Base-by-base conservation (phyloP, 2,329 filamentous ascomycete species). In the Taxawa tesnikishii region DNA sequence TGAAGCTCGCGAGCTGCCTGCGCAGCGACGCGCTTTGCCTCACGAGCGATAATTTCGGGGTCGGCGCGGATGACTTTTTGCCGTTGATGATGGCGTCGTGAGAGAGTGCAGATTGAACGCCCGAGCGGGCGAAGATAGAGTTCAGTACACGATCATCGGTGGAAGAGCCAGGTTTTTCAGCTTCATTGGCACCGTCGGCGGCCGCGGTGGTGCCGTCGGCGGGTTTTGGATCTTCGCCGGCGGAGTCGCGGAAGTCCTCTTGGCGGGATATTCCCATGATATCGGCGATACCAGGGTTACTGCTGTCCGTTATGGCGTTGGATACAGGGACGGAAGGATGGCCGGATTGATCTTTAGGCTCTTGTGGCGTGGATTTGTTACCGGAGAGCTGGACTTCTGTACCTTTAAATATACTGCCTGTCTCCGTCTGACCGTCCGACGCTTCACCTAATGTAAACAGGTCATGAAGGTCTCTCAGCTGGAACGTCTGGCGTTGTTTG, bases 51-150 rank as follows among this genome's bases (percentile, higher is more conserved):
- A 42, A 93, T 79, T 15, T 71, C 71, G 4, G 76, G 75, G 47
- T 94, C 83, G 0, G 84, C 81, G 39, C 75, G 70, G 12, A 83
- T 62, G 12, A 43, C 39, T 21, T 75, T 75, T 44, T 75, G 24
- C 80, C 80, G 43, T 79, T 82, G 33, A 96, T 73, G 46, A 96
- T 93, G 32, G 84, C 73, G 43, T 96, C 90, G 51, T 98, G 90
- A 46, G 94, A 83, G 27, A 94, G 73, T 0, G 87, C 83, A n/a
- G 81, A 85, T 47, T 93, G 85, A 2, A 96, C 81, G 3, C 79
- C 81, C 1, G 83, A 81, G 25, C 78, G 75, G 1, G 85, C 79
- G 51, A 96, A 94, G 33, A 98, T 84, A 31, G 82, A 81, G 40
- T 87, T 78, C 62, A 96, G 80, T 42, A 96, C 74, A 27, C 83